Conservation (phyloP, 352 stramenopile species). For the Globisporangium recalcitrans region DNA sequence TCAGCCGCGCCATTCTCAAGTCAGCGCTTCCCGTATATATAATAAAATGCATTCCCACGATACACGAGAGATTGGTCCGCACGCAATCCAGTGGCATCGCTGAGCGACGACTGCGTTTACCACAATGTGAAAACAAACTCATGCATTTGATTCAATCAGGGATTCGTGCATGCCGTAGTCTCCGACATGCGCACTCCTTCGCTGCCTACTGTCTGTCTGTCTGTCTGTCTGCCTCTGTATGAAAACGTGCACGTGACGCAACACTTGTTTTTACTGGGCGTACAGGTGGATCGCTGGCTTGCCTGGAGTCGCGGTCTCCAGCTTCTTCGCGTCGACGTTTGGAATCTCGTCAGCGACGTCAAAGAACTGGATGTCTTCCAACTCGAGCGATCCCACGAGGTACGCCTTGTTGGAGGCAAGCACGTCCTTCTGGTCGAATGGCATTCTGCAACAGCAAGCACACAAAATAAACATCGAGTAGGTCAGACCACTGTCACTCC, state of each 20-base stretch:
- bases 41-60: neutral
- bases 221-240: neutral
- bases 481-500: neutral
- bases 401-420: slow-evolving; percentile 91
- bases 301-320: slow-evolving; percentile 74
- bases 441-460: slow-evolving; percentile 55
- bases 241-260: neutral
- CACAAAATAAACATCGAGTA: slow-evolving; percentile 1
- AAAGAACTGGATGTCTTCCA: slow-evolving; percentile 86
- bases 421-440: slow-evolving; percentile 94
- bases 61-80: neutral
- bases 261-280: slow-evolving; percentile 28
- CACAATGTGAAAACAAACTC: neutral
- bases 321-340: slow-evolving; percentile 77
- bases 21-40: neutral
- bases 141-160: neutral
- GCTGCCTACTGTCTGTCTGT: neutral
- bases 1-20: neutral
- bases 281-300: slow-evolving; percentile 80
- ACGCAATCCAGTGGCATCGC: too few species aligned
- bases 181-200: neutral
- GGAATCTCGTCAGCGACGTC: slow-evolving; percentile 69
- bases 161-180: neutral
- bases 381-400: slow-evolving; percentile 82
- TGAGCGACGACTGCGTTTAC: too few species aligned